These are phyloP conservation scores for Emmonsiellopsis sp. DNA, from an alignment of 2,329 filamentous ascomycete genomes.

Conservation along the genomic window DNA sequence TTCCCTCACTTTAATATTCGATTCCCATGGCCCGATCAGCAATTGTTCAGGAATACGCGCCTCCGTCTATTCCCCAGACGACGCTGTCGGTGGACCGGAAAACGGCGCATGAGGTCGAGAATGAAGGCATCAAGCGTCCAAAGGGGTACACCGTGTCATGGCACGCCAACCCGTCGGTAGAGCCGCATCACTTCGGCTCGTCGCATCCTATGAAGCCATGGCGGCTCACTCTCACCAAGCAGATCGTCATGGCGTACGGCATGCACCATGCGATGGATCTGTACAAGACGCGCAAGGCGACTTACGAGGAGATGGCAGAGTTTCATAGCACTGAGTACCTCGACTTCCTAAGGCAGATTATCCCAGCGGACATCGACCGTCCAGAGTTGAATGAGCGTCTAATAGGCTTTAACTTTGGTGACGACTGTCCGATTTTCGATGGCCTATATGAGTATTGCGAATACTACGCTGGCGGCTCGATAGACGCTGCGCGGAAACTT, in stretches of 20 bases:
- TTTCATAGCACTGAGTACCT: slow-evolving; percentile 89
- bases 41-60: slow-evolving; percentile 42
- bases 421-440: slow-evolving; percentile 94
- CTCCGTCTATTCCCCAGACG: slow-evolving; percentile 23
- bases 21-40: slow-evolving; percentile 33
- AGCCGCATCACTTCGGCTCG: slow-evolving; percentile 93
- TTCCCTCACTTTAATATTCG: neutral
- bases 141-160: slow-evolving; percentile 88
- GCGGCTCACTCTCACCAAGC: slow-evolving; percentile 90
- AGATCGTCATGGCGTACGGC: slow-evolving; percentile 86
- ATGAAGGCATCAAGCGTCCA: slow-evolving; percentile 64
- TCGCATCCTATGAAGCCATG: slow-evolving; percentile 99
- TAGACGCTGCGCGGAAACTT: slow-evolving; percentile 85
- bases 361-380: slow-evolving; percentile 60
- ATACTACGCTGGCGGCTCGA: slow-evolving; percentile 79
- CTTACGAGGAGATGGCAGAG: slow-evolving; percentile 72
- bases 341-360: slow-evolving; percentile 69
- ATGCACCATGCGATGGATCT: slow-evolving; percentile 97
- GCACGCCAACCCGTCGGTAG: slow-evolving; percentile 89
- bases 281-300: slow-evolving; percentile 74
- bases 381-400: slow-evolving; percentile 46
- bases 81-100: slow-evolving; percentile 43
- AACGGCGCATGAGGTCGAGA: slow-evolving; percentile 43
- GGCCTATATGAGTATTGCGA: slow-evolving; percentile 93
- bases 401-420: slow-evolving; percentile 75